Evolutionary conservation across 2,329 filamentous ascomycete genomes (phyloP).

Genomic region (Zelopaecilomyces penicillatus): DNA sequence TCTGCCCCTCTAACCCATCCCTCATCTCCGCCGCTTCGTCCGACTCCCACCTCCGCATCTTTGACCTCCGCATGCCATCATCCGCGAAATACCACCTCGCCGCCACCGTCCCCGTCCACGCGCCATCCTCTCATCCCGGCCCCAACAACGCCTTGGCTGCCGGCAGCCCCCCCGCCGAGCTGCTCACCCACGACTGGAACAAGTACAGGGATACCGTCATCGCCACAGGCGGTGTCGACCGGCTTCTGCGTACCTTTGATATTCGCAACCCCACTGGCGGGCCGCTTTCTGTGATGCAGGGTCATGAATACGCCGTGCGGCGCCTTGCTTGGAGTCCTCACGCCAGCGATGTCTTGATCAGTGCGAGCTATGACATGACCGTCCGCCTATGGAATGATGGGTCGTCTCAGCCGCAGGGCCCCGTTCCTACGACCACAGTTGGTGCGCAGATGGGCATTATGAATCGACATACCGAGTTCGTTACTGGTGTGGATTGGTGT

Average conservation of each 20-base stretch:
- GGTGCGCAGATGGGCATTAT: slow-evolving; percentile 76
- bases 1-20: slow-evolving; percentile 78
- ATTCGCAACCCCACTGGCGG: slow-evolving; percentile 67
- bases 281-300: slow-evolving; percentile 64
- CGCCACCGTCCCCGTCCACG: slow-evolving; percentile 75
- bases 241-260: slow-evolving; percentile 81
- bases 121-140: slow-evolving; percentile 42
- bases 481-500: slow-evolving; percentile 95
- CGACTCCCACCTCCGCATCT: slow-evolving; percentile 82
- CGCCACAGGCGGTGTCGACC: slow-evolving; percentile 84
- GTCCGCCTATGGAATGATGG: slow-evolving; percentile 88
- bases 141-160: slow-evolving; percentile 18
- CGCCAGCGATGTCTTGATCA: slow-evolving; percentile 77
- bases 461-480: slow-evolving; percentile 92
- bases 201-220: slow-evolving; percentile 84
- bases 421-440: slow-evolving; percentile 31
- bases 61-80: slow-evolving; percentile 81
- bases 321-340: slow-evolving; percentile 89
- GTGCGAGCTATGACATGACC: slow-evolving; percentile 96
- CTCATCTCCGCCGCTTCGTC: slow-evolving; percentile 81
- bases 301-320: slow-evolving; percentile 86
- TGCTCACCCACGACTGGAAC: slow-evolving; percentile 97
- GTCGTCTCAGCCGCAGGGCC: slow-evolving; percentile 32
- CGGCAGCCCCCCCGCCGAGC: slow-evolving; percentile 61
- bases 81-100: slow-evolving; percentile 83